These are phyloP conservation scores for Backusella macrospora DNA, from an alignment of 192 early-diverging fungal species.

Conservation along the genomic window DNA sequence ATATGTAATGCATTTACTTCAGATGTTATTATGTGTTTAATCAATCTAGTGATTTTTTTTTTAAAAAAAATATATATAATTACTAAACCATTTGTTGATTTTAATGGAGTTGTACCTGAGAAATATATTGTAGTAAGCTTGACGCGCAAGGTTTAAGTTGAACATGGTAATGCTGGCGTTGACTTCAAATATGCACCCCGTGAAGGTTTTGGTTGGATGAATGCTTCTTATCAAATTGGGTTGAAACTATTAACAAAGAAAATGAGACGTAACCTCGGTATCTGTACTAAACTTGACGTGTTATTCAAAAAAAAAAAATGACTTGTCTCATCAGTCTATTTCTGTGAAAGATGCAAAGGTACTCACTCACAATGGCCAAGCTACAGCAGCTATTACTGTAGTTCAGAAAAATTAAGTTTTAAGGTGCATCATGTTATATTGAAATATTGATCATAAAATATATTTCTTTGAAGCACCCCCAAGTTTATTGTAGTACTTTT, in stretches of 20 bases:
- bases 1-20: slow-evolving; percentile 53
- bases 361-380: slow-evolving; percentile 29
- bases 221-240: slow-evolving; percentile 87
- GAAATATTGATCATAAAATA: not conserved
- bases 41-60: not conserved
- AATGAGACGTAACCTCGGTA: slow-evolving; percentile 77
- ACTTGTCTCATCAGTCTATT: slow-evolving; percentile 5
- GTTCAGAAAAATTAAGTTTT: not conserved
- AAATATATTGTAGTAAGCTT: slow-evolving; percentile 95
- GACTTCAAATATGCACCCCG: slow-evolving; percentile 93
- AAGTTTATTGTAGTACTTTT: too few relatives aligned
- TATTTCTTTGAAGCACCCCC: not conserved
- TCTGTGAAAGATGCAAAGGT: slow-evolving; percentile 24
- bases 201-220: slow-evolving; percentile 99
- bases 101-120: slow-evolving; percentile 95
- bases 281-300: slow-evolving; percentile 35
- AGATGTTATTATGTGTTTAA: not conserved
- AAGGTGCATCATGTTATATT: not conserved
- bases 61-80: slow-evolving; percentile 48
- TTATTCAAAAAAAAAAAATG: slow-evolving; percentile 29
- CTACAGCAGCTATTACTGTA: slow-evolving; percentile 30
- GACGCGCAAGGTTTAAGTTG: slow-evolving; percentile 88
- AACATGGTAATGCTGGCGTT: slow-evolving; percentile 94
- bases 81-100: slow-evolving; percentile 94
- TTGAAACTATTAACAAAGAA: slow-evolving; percentile 70